phyloP scores from a whole-genome alignment of 176 grass and related monocot genomes.

The Carex myosuroides region DNA sequence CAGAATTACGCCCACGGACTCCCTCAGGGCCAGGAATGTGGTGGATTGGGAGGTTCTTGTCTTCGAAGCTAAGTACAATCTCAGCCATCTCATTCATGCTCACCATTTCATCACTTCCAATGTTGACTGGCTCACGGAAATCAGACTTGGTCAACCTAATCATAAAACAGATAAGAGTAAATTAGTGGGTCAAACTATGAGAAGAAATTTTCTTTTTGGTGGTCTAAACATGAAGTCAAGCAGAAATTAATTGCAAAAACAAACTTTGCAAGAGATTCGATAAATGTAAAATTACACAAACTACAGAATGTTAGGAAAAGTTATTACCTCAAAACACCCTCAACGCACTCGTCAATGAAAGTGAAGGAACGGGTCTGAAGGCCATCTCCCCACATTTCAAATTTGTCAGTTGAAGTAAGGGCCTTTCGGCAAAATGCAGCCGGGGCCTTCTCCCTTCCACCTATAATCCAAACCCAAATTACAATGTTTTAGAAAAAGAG shows the following conservation, averaged over 20 bases:
- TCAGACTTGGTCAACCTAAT: slow-evolving; percentile 78
- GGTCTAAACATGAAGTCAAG: background rate
- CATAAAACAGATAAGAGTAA: background rate
- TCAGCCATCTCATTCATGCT: slow-evolving; percentile 95
- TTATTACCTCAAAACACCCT: slow-evolving; percentile 66
- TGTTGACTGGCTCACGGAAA: slow-evolving; percentile 76
- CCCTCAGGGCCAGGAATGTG: slow-evolving; percentile 90
- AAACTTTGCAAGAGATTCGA: background rate
- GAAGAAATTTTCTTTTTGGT: background rate
- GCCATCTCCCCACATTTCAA: slow-evolving; percentile 92
- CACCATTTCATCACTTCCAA: slow-evolving; percentile 81
- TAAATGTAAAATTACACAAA: background rate
- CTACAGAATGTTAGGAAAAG: background rate
- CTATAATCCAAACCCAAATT: slow-evolving; percentile 28
- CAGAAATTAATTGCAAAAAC: background rate
- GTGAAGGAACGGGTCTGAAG: slow-evolving; percentile 80
- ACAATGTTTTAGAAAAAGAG: background rate
- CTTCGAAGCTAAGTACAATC: slow-evolving; percentile 70
- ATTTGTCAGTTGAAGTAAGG: slow-evolving; percentile 64
- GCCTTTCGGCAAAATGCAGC: slow-evolving; percentile 81
- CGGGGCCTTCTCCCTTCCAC: slow-evolving; percentile 82
- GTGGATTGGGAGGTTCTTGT: slow-evolving; percentile 62
- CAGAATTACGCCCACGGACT: slow-evolving; percentile 72
- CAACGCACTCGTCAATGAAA: slow-evolving; percentile 81
- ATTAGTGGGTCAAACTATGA: background rate